phyloP scores from a whole-genome alignment of 2,329 filamentous ascomycete species.

The Periconia digitata region DNA sequence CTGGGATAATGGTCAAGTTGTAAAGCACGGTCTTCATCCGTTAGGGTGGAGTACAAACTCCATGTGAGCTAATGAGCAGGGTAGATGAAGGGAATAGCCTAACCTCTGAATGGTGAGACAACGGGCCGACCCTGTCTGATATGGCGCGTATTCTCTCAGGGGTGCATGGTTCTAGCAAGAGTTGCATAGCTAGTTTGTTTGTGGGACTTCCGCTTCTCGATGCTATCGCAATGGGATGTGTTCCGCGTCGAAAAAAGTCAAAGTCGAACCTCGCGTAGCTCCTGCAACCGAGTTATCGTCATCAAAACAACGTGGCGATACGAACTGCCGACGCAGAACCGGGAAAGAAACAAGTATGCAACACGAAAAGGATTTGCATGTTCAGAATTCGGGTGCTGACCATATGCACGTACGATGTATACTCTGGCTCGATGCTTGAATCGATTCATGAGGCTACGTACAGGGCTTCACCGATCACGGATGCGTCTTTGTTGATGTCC shows the following conservation, averaged over 20 bases:
- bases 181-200: background rate
- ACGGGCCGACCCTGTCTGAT: background rate
- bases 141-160: background rate
- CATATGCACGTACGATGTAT: background rate
- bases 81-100: background rate
- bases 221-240: background rate
- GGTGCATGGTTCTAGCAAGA: no score
- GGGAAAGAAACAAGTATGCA: background rate
- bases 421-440: no score
- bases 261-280: background rate
- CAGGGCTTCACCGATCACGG: no score
- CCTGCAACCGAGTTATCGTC: background rate
- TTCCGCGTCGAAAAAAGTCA: background rate
- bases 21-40: background rate
- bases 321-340: background rate
- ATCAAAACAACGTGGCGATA: background rate
- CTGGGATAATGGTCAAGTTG: background rate
- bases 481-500: no score
- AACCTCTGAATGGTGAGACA: background rate
- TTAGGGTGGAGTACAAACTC: background rate
- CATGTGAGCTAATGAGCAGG: no score
- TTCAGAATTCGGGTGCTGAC: background rate
- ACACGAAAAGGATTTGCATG: background rate
- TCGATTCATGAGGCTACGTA: no score
- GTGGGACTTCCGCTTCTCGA: background rate